A percentile compares a stretch with the other conserved stretches of the same genome.
These are phyloP conservation scores for Diaporthe sp. DNA, from an alignment of 2,329 filamentous ascomycete species.

Conservation along the genomic window DNA sequence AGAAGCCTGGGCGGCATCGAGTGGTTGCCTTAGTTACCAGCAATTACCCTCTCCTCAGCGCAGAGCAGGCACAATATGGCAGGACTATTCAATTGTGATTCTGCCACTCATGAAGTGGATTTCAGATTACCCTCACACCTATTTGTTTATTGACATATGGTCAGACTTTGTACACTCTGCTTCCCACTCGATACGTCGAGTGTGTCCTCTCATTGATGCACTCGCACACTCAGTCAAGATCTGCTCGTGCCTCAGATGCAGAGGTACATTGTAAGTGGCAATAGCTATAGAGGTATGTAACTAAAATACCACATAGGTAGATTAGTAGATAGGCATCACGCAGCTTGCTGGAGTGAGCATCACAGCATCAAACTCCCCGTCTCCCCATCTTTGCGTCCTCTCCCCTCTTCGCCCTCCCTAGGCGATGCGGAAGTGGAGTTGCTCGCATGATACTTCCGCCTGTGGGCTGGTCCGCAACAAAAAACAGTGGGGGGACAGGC, in stretches of 20 bases:
- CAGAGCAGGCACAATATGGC: background rate
- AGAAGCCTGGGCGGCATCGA: background rate
- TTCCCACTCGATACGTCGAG: background rate
- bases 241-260: background rate
- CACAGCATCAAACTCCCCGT: background rate
- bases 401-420: background rate
- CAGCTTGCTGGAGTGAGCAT: background rate
- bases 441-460: conserved; percentile 11
- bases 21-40: background rate
- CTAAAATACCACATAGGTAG: background rate
- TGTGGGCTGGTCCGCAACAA: conserved; percentile 5
- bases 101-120: too few species aligned
- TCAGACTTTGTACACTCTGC: background rate
- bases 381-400: background rate
- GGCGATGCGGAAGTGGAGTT: background rate
- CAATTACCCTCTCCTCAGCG: background rate
- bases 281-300: background rate
- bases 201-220: background rate
- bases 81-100: background rate
- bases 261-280: background rate
- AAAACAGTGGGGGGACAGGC: background rate
- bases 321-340: background rate
- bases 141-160: background rate
- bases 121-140: background rate
- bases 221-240: background rate